phyloP scores from a whole-genome alignment of 495 filamentous ascomycete species.

The Alectoria sarmentosa region DNA sequence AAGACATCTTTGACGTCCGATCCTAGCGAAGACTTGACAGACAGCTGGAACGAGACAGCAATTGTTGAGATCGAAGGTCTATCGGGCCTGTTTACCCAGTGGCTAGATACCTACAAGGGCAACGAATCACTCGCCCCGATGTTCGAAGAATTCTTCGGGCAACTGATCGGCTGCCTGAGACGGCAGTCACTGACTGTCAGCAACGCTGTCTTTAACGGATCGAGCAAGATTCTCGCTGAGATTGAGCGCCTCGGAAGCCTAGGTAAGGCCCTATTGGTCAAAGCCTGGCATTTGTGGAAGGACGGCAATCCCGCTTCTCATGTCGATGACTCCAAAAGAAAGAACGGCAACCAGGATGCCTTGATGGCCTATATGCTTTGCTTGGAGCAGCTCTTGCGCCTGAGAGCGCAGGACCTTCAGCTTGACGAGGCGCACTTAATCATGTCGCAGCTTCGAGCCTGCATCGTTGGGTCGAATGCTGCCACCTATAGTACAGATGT shows the following conservation, averaged over 20 bases:
- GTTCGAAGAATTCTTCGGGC: conserved; percentile 62
- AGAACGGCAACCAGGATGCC: conserved; percentile 59
- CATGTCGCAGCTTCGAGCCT: conserved; percentile 48
- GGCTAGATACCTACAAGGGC: conserved; percentile 52
- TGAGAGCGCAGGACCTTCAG: conserved; percentile 60
- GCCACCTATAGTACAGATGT: conserved; percentile 73
- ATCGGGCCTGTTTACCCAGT: conserved; percentile 58
- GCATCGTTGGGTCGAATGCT: conserved; percentile 62
- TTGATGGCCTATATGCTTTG: conserved; percentile 70
- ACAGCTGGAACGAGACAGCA: conserved; percentile 69
- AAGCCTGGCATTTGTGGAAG: conserved; percentile 65
- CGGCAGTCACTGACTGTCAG: conserved; percentile 60
- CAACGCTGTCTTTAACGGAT: conserved; percentile 60
- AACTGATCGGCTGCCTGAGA: conserved; percentile 53
- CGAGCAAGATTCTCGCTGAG: conserved; percentile 59
- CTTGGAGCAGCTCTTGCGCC: conserved; percentile 69
- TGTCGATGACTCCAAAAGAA: conserved; percentile 40
- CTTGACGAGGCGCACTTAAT: conserved; percentile 50
- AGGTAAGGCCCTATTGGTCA: conserved; percentile 49
- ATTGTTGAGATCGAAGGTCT: conserved; percentile 66
- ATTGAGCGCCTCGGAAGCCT: conserved; percentile 41
- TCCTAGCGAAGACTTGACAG: conserved; percentile 16
- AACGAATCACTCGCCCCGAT: conserved; percentile 53
- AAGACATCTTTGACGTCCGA: background rate
- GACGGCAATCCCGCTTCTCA: conserved; percentile 49